Evolutionary conservation across 176 grass and related monocot genomes (phyloP), one percentile per base, ranked within the genome.

Genomic region (Melocanna baccifera): DNA sequence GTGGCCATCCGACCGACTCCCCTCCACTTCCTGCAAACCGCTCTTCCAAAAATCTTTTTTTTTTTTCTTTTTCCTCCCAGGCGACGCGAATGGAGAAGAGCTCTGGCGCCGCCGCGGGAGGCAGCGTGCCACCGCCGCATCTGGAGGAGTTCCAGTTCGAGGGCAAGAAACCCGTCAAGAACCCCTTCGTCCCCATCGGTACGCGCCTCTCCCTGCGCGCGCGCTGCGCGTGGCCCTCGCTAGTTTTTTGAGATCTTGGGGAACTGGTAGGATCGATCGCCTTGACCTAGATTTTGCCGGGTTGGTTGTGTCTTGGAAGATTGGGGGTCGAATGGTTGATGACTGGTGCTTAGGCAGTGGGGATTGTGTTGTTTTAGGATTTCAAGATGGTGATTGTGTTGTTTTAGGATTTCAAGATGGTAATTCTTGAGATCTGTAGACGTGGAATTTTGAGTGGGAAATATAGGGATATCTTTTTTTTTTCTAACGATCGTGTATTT

Each of bases 181-280:
- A 99, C 86, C 97, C 97, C 39, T 83, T 99, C 75, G 97, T 99
- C 41, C 97, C 97, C 78, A 91, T 96, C 73, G 97, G 97, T 99
- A 91, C 74, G 53, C 51, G 12, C 46, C 63, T 70, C 76, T 57
- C 66, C 2, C 66, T 1, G 47, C 20, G 50, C 23, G 42, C 26
- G 62, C 69, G 20, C 20, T 8, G 1, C 78, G 23, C 6, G 59
- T 64, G 71, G 23, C 65, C 73, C 57, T 67, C 48, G 16, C 20
- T 39, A 1, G 29, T 8, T 43, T 16, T 48, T 63, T 67, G 34
- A 37, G 3, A 48, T 65, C n/a, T 76, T 11, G 4, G 53, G 20
- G n/a, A 23, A 37, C 4, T 1, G 62, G 36, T 14, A 30, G 73
- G 67, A 55, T 84, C 73, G 39, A 20, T 30, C 37, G 29, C 30